Conservation (phyloP, 257 asterid genomes). For the Penstemon davidsonii region DNA sequence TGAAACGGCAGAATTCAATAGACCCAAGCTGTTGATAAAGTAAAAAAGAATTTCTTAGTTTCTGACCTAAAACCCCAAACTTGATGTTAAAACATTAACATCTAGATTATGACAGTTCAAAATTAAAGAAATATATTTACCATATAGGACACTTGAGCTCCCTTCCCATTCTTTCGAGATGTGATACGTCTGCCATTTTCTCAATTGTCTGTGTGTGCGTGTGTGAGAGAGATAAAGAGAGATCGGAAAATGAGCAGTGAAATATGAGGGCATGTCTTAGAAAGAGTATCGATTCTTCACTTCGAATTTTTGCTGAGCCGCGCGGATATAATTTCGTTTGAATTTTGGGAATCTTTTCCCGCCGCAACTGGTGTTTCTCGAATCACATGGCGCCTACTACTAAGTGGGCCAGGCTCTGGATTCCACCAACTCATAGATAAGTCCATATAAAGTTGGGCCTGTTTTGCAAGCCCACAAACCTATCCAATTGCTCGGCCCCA, state of each 20-base stretch:
- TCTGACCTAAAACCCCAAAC: neutral
- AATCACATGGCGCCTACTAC: no score
- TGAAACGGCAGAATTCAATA: slow-evolving; percentile 72
- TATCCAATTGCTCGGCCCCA: no score
- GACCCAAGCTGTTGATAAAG: slow-evolving; percentile 65
- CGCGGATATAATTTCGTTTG: no score
- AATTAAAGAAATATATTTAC: slow-evolving; percentile 33
- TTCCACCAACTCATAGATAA: no score
- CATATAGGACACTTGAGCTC: slow-evolving; percentile 99
- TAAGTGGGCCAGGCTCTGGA: no score
- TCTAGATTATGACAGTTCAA: no score
- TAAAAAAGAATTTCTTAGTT: neutral
- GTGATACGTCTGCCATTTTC: slow-evolving; percentile 68
- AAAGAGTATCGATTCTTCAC: no score
- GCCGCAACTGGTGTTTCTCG: no score
- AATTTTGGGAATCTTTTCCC: no score
- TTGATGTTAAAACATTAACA: neutral
- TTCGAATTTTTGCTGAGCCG: no score
- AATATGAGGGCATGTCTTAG: neutral
- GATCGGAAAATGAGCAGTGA: neutral
- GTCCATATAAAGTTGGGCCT: no score
- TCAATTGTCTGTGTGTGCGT: neutral
- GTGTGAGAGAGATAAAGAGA: neutral
- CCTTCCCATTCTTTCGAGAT: slow-evolving; percentile 90
- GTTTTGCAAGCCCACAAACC: no score